phyloP scores from a whole-genome alignment of 768 basidiomycete genomes.

The Mycena kentingensis region DNA sequence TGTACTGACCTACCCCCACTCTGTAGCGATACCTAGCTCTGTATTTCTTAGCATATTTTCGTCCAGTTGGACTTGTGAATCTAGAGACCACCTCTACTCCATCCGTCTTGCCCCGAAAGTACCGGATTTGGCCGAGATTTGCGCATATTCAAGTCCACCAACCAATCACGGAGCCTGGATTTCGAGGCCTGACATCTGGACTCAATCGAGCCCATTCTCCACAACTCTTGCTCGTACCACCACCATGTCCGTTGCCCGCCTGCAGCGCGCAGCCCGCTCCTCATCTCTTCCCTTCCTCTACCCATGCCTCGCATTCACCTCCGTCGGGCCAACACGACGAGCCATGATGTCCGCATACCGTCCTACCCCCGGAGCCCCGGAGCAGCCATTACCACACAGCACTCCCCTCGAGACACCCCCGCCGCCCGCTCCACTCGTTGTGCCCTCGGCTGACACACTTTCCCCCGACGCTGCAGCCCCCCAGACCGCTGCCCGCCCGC shows the following conservation, averaged over 20 bases:
- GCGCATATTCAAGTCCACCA: too few relatives aligned
- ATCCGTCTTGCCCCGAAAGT: too few relatives aligned
- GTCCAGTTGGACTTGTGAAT: too few relatives aligned
- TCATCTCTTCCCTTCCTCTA: constrained; percentile 35
- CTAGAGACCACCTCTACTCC: too few relatives aligned
- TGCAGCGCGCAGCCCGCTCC: constrained; percentile 35
- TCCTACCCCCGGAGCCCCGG: constrained; percentile 31
- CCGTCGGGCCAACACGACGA: constrained; percentile 44
- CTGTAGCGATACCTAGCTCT: too few relatives aligned
- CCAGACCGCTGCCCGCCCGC: constrained; percentile 71
- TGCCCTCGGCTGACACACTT: constrained; percentile 48
- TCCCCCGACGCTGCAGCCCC: constrained; percentile 67
- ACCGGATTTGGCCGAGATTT: too few relatives aligned
- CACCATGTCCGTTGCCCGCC: constrained; percentile 32
- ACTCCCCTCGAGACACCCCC: constrained; percentile 43
- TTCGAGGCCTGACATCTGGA: not conserved
- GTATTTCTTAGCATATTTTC: too few relatives aligned
- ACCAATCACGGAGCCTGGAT: too few relatives aligned
- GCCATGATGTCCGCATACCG: constrained; percentile 72
- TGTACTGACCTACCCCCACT: too few relatives aligned
- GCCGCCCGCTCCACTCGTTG: constrained; percentile 54
- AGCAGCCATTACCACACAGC: too few relatives aligned
- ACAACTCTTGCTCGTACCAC: constrained; percentile 16
- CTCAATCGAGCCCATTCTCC: too few relatives aligned
- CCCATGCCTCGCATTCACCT: constrained; percentile 28